Base-by-base conservation (phyloP, 169 alveolate species). In the Plasmodium inui region DNA sequence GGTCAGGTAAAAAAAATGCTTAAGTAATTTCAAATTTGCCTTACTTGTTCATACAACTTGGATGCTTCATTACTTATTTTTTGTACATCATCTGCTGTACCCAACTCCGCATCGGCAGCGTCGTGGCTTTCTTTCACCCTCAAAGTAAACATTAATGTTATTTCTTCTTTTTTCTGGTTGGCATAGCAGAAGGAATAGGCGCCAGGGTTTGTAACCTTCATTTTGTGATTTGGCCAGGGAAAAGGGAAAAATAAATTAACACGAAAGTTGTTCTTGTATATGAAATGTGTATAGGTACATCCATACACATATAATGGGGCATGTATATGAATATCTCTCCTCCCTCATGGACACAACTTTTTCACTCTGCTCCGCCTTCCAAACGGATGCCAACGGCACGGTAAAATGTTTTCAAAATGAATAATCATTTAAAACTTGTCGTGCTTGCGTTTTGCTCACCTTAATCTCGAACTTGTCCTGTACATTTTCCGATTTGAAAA, bases 41-140 rank as follows among this genome's bases (percentile, higher is more conserved):
- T 67, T 89, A 89, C 94, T 17, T 89, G 89, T 6, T 79, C 80
- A 89, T 79, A 73, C 53, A 89, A 57, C 19, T 78, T 76, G 73
- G 70, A 57, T 61, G 90, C 71, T 50, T 89, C n/a, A 26, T 34
- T 44, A 78, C 5, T 79, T 79, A 89, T 89, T 57, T 89, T 55
- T 61, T 89, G 22, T 67, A 89, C 89, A 78, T 89, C 94, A 70
- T 89, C 94, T 26, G 71, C 73, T 55, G 94, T 89, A n/a, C 94
- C 61, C 12, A 79, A 61, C 22, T 89, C 94, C 17, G 34, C 9
- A 26, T 89, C 94, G 34, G 17, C 70, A 12, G 4, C 10, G 8
- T 67, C 55, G 72, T 78, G 89, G 32, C 72, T 30, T 79, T 89
- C 94, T 50, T 89, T 78, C 50, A 89, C 76, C 71, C 94, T 37